Base-by-base conservation (phyloP, 345 rosid genomes). In the Eucalyptus rudis region DNA sequence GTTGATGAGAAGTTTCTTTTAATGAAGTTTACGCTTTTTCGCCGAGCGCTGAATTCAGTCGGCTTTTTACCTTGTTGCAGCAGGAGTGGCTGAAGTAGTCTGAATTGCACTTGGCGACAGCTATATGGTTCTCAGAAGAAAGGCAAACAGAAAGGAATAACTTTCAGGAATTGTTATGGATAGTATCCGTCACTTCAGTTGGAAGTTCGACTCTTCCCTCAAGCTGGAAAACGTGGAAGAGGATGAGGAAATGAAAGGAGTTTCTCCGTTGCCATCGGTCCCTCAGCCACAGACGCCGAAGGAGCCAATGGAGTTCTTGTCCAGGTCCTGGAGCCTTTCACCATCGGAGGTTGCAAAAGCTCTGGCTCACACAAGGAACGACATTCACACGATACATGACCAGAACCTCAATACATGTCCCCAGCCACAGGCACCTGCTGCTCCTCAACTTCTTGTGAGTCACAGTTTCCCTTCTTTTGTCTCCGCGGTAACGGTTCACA, bases 241-340 rank as follows among this genome's bases (percentile, higher is more conserved):
- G 66, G 97, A 93, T 7, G 94, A 89, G 86, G 96, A 92, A 24
- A 91, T 89, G 87, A 92, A 89, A 86, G 87, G 87, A 66, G 92
- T 87, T 45, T 36, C 93, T 49, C 64, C 91, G 10, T 86, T 96
- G 91, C 95, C 96, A 27, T 89, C 94, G 6, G 93, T 97, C 36
- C 95, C 93, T 87, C 95, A 96, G 54, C 99, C 99, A 44, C 94
- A 95, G 87, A 97, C 97, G 49, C 99, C 99, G 3, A 95, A 89
- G 56, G 99, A 97, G 90, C 96, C 99, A 3, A 96, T 97, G 97
- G 99, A 97, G 95, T 97, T 96, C 90, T 90, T 97, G 49, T 95
- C 97, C 4, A 97, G 99, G 94, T 96, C 99, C 0, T 96, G 99
- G 98, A 96, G 97, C 89, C 93, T 95, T 43, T 97, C 99, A 15